Conservation (phyloP, 1,139 yeast species). For the Diutina ranongensis region DNA sequence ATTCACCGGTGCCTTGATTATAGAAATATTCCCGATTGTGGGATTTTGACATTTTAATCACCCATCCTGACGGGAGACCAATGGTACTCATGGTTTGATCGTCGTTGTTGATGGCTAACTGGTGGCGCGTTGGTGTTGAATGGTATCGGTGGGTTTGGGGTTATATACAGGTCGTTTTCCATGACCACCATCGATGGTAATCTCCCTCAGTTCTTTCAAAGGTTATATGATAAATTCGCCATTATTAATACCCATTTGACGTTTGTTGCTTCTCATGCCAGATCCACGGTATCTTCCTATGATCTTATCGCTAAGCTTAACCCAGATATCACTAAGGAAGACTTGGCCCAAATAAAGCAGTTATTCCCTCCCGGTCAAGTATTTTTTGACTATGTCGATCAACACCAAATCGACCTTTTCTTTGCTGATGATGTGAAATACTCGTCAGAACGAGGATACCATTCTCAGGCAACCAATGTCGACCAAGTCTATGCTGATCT, state of each 20-base stretch:
- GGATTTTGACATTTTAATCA: constrained; percentile 64
- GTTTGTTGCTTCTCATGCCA: constrained; percentile 30
- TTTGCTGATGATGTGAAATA: constrained; percentile 22
- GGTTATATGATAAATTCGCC: constrained; percentile 12
- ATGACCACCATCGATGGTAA: neutral
- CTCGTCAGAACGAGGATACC: constrained; percentile 36
- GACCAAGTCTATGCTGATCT: constrained; percentile 20
- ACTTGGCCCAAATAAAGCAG: constrained; percentile 53
- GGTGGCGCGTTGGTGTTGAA: neutral
- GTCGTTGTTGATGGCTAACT: too few species aligned
- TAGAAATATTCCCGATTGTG: constrained; percentile 78
- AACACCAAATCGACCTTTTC: constrained; percentile 40
- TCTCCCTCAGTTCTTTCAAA: neutral
- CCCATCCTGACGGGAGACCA: constrained; percentile 86
- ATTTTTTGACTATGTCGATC: constrained; percentile 61
- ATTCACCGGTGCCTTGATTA: constrained; percentile 57
- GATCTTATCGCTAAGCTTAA: constrained; percentile 23
- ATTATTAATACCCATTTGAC: constrained; percentile 32
- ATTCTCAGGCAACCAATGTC: constrained; percentile 26
- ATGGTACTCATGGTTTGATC: neutral
- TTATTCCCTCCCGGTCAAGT: constrained; percentile 59
- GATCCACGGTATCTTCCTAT: constrained; percentile 29
- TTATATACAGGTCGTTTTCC: neutral
- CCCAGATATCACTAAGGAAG: constrained; percentile 24
- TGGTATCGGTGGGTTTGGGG: neutral